Percentiles rank a stretch among this genome's conserved stretches.
phyloP scores from a whole-genome alignment of 202 grass and related monocot genomes.

The Setaria viridis region DNA sequence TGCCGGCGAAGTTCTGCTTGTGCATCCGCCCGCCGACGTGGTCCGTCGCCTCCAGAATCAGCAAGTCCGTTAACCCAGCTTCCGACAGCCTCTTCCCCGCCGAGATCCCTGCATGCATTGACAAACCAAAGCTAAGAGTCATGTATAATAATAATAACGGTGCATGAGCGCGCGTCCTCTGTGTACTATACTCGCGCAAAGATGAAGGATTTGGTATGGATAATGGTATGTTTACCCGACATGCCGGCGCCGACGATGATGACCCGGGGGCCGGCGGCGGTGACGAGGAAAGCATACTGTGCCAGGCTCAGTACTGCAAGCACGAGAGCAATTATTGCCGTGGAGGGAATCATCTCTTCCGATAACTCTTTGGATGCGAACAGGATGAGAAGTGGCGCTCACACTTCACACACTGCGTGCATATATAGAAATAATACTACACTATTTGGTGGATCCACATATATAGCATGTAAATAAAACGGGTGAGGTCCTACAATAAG shows the following conservation, averaged over 20 bases:
- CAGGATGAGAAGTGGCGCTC: no score
- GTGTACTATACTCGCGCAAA: no score
- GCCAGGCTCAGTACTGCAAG: not conserved
- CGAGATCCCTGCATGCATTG: constrained; percentile 49
- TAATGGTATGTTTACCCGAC: not conserved
- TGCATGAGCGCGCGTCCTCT: no score
- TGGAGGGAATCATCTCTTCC: not conserved
- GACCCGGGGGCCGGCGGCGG: not conserved
- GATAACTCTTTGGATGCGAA: no score
- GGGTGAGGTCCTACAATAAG: no score
- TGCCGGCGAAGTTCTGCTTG: constrained; percentile 51
- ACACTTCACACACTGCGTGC: no score
- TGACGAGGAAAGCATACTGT: not conserved
- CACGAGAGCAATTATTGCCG: not conserved
- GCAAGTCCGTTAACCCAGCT: constrained; percentile 51
- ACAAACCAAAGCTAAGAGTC: not conserved
- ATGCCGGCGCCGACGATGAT: constrained; percentile 31
- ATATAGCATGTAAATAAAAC: no score
- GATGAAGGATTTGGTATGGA: not conserved
- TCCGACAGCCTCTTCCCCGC: constrained; percentile 61
- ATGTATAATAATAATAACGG: not conserved
- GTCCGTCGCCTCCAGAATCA: constrained; percentile 67
- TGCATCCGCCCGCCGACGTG: constrained; percentile 63
- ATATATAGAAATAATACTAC: no score
- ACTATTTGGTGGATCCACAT: no score